Evolutionary conservation across 495 filamentous ascomycete species (phyloP), one percentile per base, ranked within the genome.

Genomic region (Podospora pseudocomata): DNA sequence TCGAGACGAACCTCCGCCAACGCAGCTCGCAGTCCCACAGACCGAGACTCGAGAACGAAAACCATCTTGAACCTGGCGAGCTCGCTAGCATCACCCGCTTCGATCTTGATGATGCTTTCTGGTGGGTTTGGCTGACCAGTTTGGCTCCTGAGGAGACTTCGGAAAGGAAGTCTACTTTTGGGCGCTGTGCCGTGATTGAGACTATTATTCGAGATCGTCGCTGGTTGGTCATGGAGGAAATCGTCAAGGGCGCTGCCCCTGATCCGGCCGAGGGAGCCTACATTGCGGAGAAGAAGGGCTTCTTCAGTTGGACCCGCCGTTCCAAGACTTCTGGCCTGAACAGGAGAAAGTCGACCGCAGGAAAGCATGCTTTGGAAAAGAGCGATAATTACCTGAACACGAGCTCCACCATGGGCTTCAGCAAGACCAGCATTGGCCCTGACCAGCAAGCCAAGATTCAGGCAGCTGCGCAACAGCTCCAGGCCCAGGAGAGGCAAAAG

Each of bases 41-140:
- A 60, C 88, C 89, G 13, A 84, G 86, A 58, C 74, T 89, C 44
- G 87, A 91, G 66, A 80, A 81, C 18, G 88, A 92, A 49, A 77
- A 82, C 27, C 78, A 87, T 57, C 82, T 97, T 3, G 93, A 97
- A 65, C 96, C 94, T 3, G 95, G 93, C 55, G 95, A 99, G 83
- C 84, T 99, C 58, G 94, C 94, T 27, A 97, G 92, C 72, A 96
- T 98, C 71, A 90, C 85, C 34, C 85, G 86, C 58, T 86, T 99
- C 60, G 91, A 96, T 68, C 81, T 98, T 13, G 95, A 99, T 74
- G 95, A 98, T 75, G 90, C 94, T 0, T 99, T 99, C 77, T 99
- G 96, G 96, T 99, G 95, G 95, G 95, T 98, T 27, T 99, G 95
- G 95, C 97, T 98, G 84, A 95, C 87, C 72, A 98, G 95, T 83